phyloP scores from a whole-genome alignment of 108 stramenopile species.

The Cyclotella baltica region DNA sequence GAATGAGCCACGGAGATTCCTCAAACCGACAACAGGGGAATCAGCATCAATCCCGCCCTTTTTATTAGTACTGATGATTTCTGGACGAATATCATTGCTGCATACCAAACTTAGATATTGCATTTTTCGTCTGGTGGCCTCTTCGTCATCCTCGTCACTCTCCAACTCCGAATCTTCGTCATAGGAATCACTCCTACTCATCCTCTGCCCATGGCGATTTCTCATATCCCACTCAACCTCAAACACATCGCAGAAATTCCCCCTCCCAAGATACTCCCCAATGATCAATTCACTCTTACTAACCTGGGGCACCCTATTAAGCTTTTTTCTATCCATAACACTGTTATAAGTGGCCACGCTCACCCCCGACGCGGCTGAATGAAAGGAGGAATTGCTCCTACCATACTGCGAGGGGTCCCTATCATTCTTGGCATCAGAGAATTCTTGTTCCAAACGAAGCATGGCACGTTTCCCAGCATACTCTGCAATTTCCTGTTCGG shows the following conservation, averaged over 20 bases:
- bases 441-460: constrained; percentile 36
- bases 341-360: constrained; percentile 1
- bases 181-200: neutral
- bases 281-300: constrained; percentile 39
- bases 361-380: neutral
- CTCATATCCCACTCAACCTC: constrained; percentile 36
- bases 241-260: constrained; percentile 51
- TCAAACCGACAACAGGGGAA: neutral
- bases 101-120: neutral
- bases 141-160: neutral
- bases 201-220: neutral
- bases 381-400: neutral
- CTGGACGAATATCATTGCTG: neutral
- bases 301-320: constrained; percentile 37
- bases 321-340: constrained; percentile 41
- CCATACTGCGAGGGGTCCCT: neutral
- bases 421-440: constrained; percentile 5
- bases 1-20: neutral
- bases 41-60: neutral
- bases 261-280: constrained; percentile 44
- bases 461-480: constrained; percentile 46
- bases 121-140: neutral
- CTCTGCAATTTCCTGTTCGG: constrained; percentile 38
- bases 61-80: neutral
- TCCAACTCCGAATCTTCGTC: neutral